Evolutionary conservation across 345 rosid species (phyloP), one percentile per base, ranked within the genome.

Genomic region (Chamaenerion angustifolium): DNA sequence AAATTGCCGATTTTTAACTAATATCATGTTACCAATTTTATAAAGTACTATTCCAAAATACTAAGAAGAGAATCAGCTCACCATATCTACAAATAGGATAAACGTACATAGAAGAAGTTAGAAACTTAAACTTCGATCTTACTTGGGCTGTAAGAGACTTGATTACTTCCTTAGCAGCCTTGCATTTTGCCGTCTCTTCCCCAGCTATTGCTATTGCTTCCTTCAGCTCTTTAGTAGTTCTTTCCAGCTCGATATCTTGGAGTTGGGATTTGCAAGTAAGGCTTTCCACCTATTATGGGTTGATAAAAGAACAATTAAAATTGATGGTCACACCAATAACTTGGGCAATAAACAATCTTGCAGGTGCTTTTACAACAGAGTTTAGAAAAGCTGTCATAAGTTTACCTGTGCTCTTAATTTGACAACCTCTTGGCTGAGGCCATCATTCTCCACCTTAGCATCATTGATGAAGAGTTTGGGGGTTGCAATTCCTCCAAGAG

Each of bases 401-500:
- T 4, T 2, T 21, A 21, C 25, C 25, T 21, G 25, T 21, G 25
- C 25, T 21, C 25, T 21, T 21, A 21, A 21, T 21, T 4, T 21
- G 2, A 21, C 4, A 21, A 21, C 4, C 25, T 21, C 25, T 4
- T 21, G 25, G 25, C 25, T 21, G 4, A 21, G 25, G 25, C 25
- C 25, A 21, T 2, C 25, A 21, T 21, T 21, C 25, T 21, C 25
- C 75, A 76, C 75, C 62, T 70, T 79, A 65, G 74, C 72, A 68
- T 83, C 94, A 79, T 77, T 85, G 57, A 75, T 74, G 41, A 65
- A 49, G 11, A 83, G 44, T 73, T 74, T 87, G 16, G 94, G 87
- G 31, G 94, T 76, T 43, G 81, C 69, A 27, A 87, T 78, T 63
- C 96, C 87, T 12, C 79, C 75, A 46, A 87, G 70, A 52, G 90